phyloP scores from a whole-genome alignment of 1,284 basidiomycete genomes.

The Ganoderma sinense region DNA sequence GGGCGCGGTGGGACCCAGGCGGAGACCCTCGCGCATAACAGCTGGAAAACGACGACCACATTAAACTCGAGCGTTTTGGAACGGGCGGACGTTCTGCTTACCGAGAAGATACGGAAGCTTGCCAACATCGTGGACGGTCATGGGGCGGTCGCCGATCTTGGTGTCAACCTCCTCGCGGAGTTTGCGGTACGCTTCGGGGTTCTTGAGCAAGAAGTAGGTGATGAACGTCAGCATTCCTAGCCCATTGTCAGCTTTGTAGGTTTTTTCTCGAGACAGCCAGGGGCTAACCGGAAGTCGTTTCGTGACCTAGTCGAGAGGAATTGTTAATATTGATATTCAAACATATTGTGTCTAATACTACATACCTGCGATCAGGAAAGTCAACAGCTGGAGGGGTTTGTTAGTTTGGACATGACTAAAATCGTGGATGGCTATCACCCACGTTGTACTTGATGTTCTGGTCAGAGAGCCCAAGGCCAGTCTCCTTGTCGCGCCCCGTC shows the following conservation, averaged over 20 bases:
- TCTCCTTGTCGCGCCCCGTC: slow-evolving; percentile 50
- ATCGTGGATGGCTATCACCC: slow-evolving; percentile 7
- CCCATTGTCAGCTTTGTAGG: background rate
- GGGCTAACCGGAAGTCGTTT: slow-evolving; percentile 49
- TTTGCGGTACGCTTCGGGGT: slow-evolving; percentile 50
- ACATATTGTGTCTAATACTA: background rate
- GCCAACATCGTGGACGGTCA: slow-evolving; percentile 47
- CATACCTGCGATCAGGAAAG: slow-evolving; percentile 57
- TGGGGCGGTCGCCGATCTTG: slow-evolving; percentile 47
- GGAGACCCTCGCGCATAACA: slow-evolving; percentile 55
- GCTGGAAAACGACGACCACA: slow-evolving; percentile 34
- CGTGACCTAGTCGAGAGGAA: slow-evolving; percentile 43
- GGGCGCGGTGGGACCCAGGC: slow-evolving; percentile 51
- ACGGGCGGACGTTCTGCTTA: slow-evolving; percentile 21
- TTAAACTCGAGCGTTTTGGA: background rate
- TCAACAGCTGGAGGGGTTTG: slow-evolving; percentile 45
- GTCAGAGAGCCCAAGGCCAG: slow-evolving; percentile 48
- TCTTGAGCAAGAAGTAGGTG: slow-evolving; percentile 54
- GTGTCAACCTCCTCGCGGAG: slow-evolving; percentile 55
- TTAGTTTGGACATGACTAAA: background rate
- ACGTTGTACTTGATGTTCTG: slow-evolving; percentile 54
- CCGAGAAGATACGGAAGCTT: slow-evolving; percentile 53
- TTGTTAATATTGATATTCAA: background rate
- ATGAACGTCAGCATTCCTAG: slow-evolving; percentile 48
- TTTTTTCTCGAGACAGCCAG: background rate